Conservation (phyloP, 1,139 yeast genomes). For the Pichia sp. region DNA sequence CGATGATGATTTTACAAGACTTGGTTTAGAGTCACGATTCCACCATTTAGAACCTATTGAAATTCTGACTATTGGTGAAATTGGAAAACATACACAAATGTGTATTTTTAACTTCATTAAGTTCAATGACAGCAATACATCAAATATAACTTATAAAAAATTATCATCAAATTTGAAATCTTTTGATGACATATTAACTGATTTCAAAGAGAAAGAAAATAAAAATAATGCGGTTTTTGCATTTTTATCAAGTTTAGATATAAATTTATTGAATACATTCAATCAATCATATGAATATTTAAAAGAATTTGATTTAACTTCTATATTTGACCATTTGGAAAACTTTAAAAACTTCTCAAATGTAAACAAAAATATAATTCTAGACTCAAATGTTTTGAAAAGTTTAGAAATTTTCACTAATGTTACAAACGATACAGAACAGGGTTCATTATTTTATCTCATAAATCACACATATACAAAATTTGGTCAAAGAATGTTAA, state of each 20-base stretch:
- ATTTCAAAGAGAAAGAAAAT: constrained; percentile 4
- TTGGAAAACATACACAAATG: constrained; percentile 31
- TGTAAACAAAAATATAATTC: constrained; percentile 47
- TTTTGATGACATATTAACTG: constrained; percentile 1
- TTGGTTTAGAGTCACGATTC: constrained; percentile 66
- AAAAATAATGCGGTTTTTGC: constrained; percentile 12
- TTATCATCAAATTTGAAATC: neutral
- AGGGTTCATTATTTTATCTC: constrained; percentile 73
- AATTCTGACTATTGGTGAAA: constrained; percentile 39
- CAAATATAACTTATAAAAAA: neutral
- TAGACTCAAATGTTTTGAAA: constrained; percentile 61
- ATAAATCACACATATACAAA: constrained; percentile 73
- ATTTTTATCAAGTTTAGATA: constrained; percentile 11
- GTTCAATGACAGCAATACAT: constrained; percentile 4
- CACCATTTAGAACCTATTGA: constrained; percentile 74
- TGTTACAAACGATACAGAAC: constrained; percentile 44
- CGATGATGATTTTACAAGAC: constrained; percentile 45
- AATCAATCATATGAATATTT: constrained; percentile 47
- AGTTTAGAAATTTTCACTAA: constrained; percentile 72
- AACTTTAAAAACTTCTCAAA: constrained; percentile 49
- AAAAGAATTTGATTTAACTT: constrained; percentile 53
- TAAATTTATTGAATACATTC: constrained; percentile 34
- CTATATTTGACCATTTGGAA: constrained; percentile 46
- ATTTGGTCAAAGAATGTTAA: constrained; percentile 63
- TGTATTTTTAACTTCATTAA: constrained; percentile 22